Conservation (phyloP, 768 basidiomycete genomes). For the Piloderma croceum region DNA sequence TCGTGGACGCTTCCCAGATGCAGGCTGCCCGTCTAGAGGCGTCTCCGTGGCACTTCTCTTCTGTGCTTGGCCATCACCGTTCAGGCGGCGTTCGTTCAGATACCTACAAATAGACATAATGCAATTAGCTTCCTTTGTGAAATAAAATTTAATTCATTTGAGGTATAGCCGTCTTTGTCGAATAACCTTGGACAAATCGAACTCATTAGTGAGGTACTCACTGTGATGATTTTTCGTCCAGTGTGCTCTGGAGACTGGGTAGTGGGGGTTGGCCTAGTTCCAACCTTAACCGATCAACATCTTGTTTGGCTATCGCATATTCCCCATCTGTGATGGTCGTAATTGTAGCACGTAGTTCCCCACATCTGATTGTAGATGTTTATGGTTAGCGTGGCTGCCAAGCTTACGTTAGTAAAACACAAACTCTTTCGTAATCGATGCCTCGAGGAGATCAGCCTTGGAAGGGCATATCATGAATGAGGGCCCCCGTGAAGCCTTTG, state of each 20-base stretch:
- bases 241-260: slow-evolving; percentile 62
- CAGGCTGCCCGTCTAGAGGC: slow-evolving; percentile 25
- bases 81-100: slow-evolving; percentile 55
- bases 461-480: slow-evolving; percentile 5
- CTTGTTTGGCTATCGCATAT: slow-evolving; percentile 65
- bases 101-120: slow-evolving; percentile 36
- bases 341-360: slow-evolving; percentile 65
- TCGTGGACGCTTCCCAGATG: slow-evolving; percentile 47
- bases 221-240: slow-evolving; percentile 65
- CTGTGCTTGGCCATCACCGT: slow-evolving; percentile 28
- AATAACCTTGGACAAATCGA: slow-evolving; percentile 3
- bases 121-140: slow-evolving; percentile 6
- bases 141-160: slow-evolving; percentile 2
- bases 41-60: slow-evolving; percentile 24
- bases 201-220: slow-evolving; percentile 24
- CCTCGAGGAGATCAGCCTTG: slow-evolving; percentile 64
- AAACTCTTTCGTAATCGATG: slow-evolving; percentile 65
- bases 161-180: slow-evolving; percentile 1
- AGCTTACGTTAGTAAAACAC: slow-evolving; percentile 16
- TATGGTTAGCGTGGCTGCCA: slow-evolving; percentile 6
- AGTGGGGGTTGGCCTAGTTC: slow-evolving; percentile 75
- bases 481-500: background rate
- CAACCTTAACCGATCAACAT: slow-evolving; percentile 69
- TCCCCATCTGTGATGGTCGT: slow-evolving; percentile 65
- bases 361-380: slow-evolving; percentile 39